phyloP scores from a whole-genome alignment of 176 grass and related monocot species.

The Saccharum spontaneum region DNA sequence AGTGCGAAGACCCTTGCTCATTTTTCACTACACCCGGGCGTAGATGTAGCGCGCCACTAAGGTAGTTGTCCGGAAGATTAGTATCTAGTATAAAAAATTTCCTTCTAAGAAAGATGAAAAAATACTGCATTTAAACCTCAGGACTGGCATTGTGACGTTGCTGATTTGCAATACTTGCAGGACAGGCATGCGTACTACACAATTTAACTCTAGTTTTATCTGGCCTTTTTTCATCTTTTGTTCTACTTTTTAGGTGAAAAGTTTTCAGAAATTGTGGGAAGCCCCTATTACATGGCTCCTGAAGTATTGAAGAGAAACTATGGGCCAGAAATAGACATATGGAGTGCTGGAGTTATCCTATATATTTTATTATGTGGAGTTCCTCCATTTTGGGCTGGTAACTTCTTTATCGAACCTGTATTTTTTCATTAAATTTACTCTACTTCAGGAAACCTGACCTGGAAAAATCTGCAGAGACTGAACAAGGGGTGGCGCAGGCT shows the following conservation, averaged over 20 bases:
- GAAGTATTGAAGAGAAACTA: constrained; percentile 98
- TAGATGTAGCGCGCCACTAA: too few relatives aligned
- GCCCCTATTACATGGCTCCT: constrained; percentile 98
- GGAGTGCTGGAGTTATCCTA: constrained; percentile 96
- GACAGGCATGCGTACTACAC: not conserved
- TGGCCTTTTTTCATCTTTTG: constrained; percentile 11
- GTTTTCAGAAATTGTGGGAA: constrained; percentile 99
- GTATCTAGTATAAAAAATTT: not conserved
- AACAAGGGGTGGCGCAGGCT: constrained; percentile 97
- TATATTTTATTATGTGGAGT: constrained; percentile 98
- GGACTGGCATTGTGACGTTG: not conserved
- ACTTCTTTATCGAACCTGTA: constrained; percentile 7
- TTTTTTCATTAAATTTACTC: constrained; percentile 27
- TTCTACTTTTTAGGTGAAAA: constrained; percentile 70
- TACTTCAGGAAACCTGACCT: constrained; percentile 15
- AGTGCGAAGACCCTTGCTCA: too few relatives aligned
- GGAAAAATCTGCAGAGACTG: constrained; percentile 74
- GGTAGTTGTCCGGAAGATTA: too few relatives aligned
- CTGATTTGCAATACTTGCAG: constrained; percentile 1
- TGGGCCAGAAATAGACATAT: constrained; percentile 98
- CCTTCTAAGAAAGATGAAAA: constrained; percentile 3
- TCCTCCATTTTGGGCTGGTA: constrained; percentile 99
- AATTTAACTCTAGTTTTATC: constrained; percentile 24
- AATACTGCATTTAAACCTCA: not conserved
- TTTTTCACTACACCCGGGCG: too few relatives aligned